Percentiles rank a stretch among this genome's conserved stretches.
phyloP scores from a whole-genome alignment of 1,284 basidiomycete genomes.

The Boletus semigastroideus region DNA sequence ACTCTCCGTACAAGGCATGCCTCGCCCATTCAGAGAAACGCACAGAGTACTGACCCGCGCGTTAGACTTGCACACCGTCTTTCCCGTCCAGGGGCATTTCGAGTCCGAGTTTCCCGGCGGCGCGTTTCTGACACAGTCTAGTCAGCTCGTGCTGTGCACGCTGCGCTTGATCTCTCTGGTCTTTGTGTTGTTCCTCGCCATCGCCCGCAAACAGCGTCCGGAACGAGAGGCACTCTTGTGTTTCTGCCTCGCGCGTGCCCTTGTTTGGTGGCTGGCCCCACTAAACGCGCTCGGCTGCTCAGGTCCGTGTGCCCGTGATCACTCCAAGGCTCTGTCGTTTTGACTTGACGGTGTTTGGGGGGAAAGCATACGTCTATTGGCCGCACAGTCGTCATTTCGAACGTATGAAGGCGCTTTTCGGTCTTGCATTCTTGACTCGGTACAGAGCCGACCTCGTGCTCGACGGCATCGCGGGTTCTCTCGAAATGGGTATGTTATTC shows the following conservation, averaged over 20 bases:
- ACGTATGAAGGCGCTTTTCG: conserved; percentile 37
- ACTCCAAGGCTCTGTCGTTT: background rate
- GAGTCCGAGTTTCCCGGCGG: conserved; percentile 37
- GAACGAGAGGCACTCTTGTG: conserved; percentile 30
- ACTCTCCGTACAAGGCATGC: conserved; percentile 22
- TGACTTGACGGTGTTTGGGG: background rate
- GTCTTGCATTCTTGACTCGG: conserved; percentile 35
- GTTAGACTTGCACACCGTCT: conserved; percentile 18
- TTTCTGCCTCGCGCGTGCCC: conserved; percentile 28
- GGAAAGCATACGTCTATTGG: conserved; percentile 43
- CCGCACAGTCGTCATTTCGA: conserved; percentile 38
- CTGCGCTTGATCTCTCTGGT: conserved; percentile 32
- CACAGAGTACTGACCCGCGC: background rate
- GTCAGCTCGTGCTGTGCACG: conserved; percentile 24
- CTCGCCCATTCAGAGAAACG: too few relatives aligned
- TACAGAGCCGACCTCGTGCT: conserved; percentile 39
- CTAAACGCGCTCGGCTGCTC: conserved; percentile 32
- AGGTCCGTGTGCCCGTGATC: conserved; percentile 25
- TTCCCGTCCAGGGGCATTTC: conserved; percentile 27
- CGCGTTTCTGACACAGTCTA: conserved; percentile 25
- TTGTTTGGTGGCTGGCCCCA: conserved; percentile 34
- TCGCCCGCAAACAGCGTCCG: conserved; percentile 22
- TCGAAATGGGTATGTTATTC: conserved; percentile 30
- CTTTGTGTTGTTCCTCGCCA: conserved; percentile 26
- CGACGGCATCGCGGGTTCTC: conserved; percentile 33